phyloP scores from a whole-genome alignment of 176 grass and related monocot species.

The barley (Hordeum vulgare) region DNA sequence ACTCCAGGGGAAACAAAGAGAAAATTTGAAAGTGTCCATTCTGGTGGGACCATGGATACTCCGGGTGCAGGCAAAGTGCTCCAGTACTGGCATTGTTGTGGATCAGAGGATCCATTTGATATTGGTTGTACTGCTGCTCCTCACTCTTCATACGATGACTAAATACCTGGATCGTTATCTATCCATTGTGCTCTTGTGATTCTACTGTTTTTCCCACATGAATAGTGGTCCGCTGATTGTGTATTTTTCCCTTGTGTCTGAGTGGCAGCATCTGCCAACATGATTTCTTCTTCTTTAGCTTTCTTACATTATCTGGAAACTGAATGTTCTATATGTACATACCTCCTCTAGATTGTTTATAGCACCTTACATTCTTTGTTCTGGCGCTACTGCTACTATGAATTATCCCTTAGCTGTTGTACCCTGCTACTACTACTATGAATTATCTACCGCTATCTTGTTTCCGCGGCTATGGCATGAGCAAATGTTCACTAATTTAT shows the following conservation, averaged over 20 bases:
- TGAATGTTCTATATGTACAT: not conserved
- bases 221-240: not conserved
- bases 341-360: not conserved
- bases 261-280: not conserved
- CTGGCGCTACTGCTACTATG: not conserved
- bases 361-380: not conserved
- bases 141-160: slow-evolving; percentile 86
- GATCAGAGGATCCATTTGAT: slow-evolving; percentile 82
- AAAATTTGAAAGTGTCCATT: slow-evolving; percentile 91
- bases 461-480: not conserved
- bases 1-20: slow-evolving; percentile 80
- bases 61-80: slow-evolving; percentile 75
- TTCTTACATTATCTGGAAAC: not conserved
- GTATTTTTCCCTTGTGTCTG: not conserved
- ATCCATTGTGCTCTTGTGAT: not conserved
- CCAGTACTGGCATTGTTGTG: slow-evolving; percentile 98
- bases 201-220: not conserved
- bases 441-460: not conserved
- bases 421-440: not conserved
- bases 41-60: slow-evolving; percentile 78
- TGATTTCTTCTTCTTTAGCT: not conserved
- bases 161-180: not conserved
- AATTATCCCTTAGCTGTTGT: not conserved
- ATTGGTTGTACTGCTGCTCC: slow-evolving; percentile 71
- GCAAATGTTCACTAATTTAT: not conserved